A percentile compares a stretch with the other conserved stretches of the same genome.
phyloP scores from a whole-genome alignment of 2,329 filamentous ascomycete genomes.

The Penicillium corylophilum region DNA sequence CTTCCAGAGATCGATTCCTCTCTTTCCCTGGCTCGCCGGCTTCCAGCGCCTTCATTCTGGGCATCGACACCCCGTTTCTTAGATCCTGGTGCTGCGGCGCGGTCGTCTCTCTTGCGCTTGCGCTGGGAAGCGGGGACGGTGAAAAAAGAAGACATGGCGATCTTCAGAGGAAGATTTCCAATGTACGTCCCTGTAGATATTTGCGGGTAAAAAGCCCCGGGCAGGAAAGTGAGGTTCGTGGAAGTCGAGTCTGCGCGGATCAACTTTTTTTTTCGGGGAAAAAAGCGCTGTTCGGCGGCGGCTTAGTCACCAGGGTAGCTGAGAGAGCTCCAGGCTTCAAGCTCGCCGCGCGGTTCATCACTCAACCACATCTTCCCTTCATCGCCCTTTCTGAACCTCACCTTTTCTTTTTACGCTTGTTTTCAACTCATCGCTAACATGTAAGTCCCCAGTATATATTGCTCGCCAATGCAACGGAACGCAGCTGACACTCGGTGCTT shows the following conservation, averaged over 20 bases:
- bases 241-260: constrained; percentile 18
- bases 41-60: constrained; percentile 39
- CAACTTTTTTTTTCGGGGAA: constrained; percentile 40
- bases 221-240: constrained; percentile 7
- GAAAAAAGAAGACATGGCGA: constrained; percentile 89
- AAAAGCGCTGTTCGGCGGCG: constrained; percentile 30
- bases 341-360: constrained; percentile 40
- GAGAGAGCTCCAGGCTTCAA: constrained; percentile 42
- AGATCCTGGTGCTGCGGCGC: constrained; percentile 41
- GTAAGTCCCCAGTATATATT: constrained; percentile 18
- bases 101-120: constrained; percentile 76
- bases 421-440: constrained; percentile 26
- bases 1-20: constrained; percentile 87
- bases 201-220: constrained; percentile 1
- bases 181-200: constrained; percentile 4
- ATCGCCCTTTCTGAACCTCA: constrained; percentile 21
- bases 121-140: constrained; percentile 81
- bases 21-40: constrained; percentile 50
- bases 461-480: constrained; percentile 9
- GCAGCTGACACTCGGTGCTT: constrained; percentile 20
- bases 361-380: constrained; percentile 22
- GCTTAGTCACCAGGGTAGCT: constrained; percentile 38
- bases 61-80: constrained; percentile 47
- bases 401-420: constrained; percentile 21
- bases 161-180: constrained; percentile 1